Percentiles rank a stretch among this genome's conserved stretches.
phyloP scores from a whole-genome alignment of 176 grass and related monocot species.

The Dendrocalamus sinicus region DNA sequence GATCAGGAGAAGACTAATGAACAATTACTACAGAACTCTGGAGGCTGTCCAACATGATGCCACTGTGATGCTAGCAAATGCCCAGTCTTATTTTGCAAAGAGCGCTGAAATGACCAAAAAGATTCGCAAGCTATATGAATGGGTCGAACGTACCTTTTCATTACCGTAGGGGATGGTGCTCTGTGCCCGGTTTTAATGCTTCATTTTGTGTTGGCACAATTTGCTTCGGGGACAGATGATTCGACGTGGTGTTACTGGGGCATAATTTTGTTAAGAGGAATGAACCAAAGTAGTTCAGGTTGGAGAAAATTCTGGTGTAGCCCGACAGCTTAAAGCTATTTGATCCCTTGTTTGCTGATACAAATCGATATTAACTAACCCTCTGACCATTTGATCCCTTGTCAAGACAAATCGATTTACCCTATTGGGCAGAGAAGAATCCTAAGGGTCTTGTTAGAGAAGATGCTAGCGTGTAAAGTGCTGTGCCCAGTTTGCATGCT shows the following conservation, averaged over 20 bases:
- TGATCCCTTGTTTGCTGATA: conserved; percentile 15
- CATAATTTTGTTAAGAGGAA: conserved; percentile 50
- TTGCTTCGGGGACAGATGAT: conserved; percentile 27
- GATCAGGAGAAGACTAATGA: conserved; percentile 85
- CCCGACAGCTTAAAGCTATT: conserved; percentile 19
- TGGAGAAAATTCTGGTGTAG: conserved; percentile 11
- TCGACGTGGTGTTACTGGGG: conserved; percentile 9
- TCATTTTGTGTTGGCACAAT: conserved; percentile 25
- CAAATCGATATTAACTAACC: conserved; percentile 36
- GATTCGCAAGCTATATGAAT: conserved; percentile 60
- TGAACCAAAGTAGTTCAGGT: conserved; percentile 30
- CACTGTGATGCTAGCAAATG: conserved; percentile 71
- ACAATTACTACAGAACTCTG: conserved; percentile 84
- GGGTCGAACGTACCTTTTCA: conserved; percentile 57
- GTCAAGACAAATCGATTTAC: conserved; percentile 25
- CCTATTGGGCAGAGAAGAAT: background rate
- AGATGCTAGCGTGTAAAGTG: background rate
- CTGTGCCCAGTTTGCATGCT: no score
- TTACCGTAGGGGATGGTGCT: conserved; percentile 44
- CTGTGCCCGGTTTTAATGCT: background rate
- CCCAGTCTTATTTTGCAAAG: conserved; percentile 73
- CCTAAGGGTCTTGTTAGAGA: conserved; percentile 20
- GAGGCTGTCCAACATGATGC: conserved; percentile 83
- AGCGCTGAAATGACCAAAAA: conserved; percentile 65
- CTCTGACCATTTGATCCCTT: conserved; percentile 32